Base-by-base conservation (phyloP, 2,329 filamentous ascomycete genomes). In the Talaromyces sp. region DNA sequence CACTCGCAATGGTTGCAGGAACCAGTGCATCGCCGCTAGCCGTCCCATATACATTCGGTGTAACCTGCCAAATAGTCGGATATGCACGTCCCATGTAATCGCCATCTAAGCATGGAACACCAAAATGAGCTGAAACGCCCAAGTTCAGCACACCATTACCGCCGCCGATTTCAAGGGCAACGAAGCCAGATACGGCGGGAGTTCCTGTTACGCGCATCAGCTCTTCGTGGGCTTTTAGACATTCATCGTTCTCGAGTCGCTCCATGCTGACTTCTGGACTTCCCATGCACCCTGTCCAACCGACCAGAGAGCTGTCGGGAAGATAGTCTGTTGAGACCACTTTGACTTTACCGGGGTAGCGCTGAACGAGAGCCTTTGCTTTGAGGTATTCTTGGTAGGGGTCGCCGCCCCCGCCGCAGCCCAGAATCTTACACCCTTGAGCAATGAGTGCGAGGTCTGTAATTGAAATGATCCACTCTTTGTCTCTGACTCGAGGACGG, bases 81-180 rank as follows among this genome's bases (percentile, higher is more conserved):
- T 77, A 78, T 4, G 77, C 76, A 32, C 76, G 66, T 3, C 76
- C 69, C 75, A 79, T 79, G 60, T 68, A 75, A 52, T 79, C 77
- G 2, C 67, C 75, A 52, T 79, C 76, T 13, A 79, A 66, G 6
- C 74, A 70, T 8, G 75, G 8, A 77, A 79, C 8, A 49, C 81
- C 69, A 66, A 85, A 80, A 55, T 80, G 77, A 1, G 72, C 71
- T 47, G 77, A 80, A 0, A 81, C 80, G 4, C 83, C 83, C 4
- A 85, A 68, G 8, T 80, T 79, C 57, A 84, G 79, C 8, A 87
- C 72, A 0, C 85, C 85, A 57, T 88, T 88, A 4, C 79, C 80
- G 6, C 86, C 86, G n/a, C 86, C 86, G 49, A 88, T 86, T 61
- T 88, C 86, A 10, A 87, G 67, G 1, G 82, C 78, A 55, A 88